A percentile compares a stretch with the other conserved stretches of the same genome.
These are phyloP conservation scores for Strigomonas oncopelti DNA, from an alignment of 208 protist species.

Conservation along the genomic window DNA sequence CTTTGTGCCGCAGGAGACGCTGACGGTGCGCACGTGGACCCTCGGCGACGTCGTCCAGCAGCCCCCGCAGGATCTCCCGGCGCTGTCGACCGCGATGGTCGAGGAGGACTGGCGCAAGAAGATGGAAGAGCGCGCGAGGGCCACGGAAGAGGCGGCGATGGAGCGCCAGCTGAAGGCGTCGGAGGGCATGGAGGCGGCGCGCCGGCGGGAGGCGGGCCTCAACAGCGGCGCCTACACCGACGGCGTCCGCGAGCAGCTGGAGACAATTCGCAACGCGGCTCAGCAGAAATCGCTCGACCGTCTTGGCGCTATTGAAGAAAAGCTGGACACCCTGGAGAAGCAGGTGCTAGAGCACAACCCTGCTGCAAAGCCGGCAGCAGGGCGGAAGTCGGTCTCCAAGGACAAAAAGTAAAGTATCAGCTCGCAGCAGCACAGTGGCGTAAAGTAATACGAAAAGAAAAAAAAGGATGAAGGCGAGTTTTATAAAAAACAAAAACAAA, in stretches of 20 bases:
- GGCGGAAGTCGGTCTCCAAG: slow-evolving; percentile 19
- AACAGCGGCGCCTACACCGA: slow-evolving; percentile 59
- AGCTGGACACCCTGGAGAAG: slow-evolving; percentile 65
- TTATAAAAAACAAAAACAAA: too few species aligned
- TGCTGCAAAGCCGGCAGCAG: slow-evolving; percentile 15
- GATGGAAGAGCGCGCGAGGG: slow-evolving; percentile 63
- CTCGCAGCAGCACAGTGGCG: too few species aligned
- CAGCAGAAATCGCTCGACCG: slow-evolving; percentile 41
- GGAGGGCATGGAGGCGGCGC: slow-evolving; percentile 39
- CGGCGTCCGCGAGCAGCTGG: slow-evolving; percentile 78
- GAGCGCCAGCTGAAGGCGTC: slow-evolving; percentile 29
- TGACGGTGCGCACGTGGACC: slow-evolving; percentile 46
- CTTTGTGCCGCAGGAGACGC: slow-evolving; percentile 71
- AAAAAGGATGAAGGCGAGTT: too few species aligned
- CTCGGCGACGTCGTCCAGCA: slow-evolving; percentile 46
- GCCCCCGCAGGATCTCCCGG: slow-evolving; percentile 51
- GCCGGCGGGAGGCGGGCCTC: slow-evolving; percentile 33
- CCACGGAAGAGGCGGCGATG: slow-evolving; percentile 53
- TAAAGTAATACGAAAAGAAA: too few species aligned
- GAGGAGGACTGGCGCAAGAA: slow-evolving; percentile 59
- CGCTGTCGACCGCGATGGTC: slow-evolving; percentile 48
- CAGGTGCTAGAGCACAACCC: slow-evolving; percentile 45
- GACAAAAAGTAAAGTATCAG: slow-evolving; percentile 57
- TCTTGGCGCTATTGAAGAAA: slow-evolving; percentile 72
- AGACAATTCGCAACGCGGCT: slow-evolving; percentile 64